A percentile compares a stretch with the other conserved stretches of the same genome.
phyloP scores from a whole-genome alignment of 495 filamentous ascomycete species.

The Cryomyces minteri region DNA sequence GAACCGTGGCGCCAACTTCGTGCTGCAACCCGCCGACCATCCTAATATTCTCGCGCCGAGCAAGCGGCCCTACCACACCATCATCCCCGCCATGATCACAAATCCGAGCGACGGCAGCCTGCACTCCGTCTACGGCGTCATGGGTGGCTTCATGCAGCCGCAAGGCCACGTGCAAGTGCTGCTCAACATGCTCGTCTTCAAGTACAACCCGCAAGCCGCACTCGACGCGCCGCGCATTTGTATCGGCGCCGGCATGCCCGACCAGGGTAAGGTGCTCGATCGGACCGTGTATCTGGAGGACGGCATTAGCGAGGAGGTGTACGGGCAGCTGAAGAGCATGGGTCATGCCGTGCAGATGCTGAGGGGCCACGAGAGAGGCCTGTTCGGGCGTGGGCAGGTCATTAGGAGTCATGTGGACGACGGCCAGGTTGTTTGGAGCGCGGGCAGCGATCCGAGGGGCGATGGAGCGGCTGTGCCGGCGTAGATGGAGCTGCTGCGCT shows the following conservation, averaged over 20 bases:
- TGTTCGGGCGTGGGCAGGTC: conserved; percentile 86
- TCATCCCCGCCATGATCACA: conserved; percentile 85
- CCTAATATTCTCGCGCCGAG: conserved; percentile 62
- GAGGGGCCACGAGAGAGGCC: conserved; percentile 40
- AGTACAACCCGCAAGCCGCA: conserved; percentile 71
- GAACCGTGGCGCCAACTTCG: conserved; percentile 82
- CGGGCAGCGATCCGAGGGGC: conserved; percentile 72
- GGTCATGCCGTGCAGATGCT: conserved; percentile 62
- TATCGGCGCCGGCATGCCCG: conserved; percentile 50
- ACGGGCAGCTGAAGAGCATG: conserved; percentile 42
- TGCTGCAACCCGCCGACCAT: conserved; percentile 37
- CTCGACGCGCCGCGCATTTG: conserved; percentile 81
- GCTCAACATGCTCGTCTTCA: conserved; percentile 74
- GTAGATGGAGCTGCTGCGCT: conserved; percentile 8
- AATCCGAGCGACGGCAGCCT: conserved; percentile 49
- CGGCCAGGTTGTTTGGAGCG: conserved; percentile 53
- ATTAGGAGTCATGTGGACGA: conserved; percentile 62
- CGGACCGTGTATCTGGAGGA: conserved; percentile 66
- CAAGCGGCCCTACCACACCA: conserved; percentile 95
- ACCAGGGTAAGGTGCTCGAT: conserved; percentile 30
- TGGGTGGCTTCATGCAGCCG: conserved; percentile 99
- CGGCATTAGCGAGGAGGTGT: conserved; percentile 49
- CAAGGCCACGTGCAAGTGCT: conserved; percentile 94
- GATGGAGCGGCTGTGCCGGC: conserved; percentile 68
- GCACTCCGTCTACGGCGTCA: conserved; percentile 80